These are phyloP conservation scores for Penicillium griseofulvum DNA, from an alignment of 2,329 filamentous ascomycete species.

Conservation along the genomic window DNA sequence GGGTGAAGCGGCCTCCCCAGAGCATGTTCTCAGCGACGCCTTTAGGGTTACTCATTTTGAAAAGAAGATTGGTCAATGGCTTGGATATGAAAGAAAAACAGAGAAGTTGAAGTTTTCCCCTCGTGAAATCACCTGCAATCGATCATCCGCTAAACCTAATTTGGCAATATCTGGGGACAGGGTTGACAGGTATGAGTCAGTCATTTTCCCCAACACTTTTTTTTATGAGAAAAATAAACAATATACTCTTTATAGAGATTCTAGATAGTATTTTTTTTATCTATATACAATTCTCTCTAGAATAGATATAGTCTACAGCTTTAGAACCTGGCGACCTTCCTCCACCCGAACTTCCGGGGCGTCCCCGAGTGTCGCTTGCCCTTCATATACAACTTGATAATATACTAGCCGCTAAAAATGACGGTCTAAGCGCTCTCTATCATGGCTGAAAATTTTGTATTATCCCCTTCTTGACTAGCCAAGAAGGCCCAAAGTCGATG, in stretches of 20 bases:
- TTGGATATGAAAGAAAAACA: slow-evolving; percentile 1
- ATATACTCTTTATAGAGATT: neutral
- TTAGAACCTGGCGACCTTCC: neutral
- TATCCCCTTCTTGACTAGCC: neutral
- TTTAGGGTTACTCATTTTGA: slow-evolving; percentile 38
- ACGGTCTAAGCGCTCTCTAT: neutral
- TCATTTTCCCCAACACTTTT: neutral
- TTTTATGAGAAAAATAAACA: neutral
- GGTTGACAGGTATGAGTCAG: slow-evolving; percentile 1
- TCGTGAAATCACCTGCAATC: slow-evolving; percentile 4
- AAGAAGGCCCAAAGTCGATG: neutral
- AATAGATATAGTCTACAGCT: neutral
- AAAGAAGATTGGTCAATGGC: slow-evolving; percentile 12
- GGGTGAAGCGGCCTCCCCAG: slow-evolving; percentile 62
- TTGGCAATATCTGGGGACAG: slow-evolving; percentile 13
- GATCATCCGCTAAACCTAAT: slow-evolving; percentile 14
- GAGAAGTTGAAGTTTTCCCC: slow-evolving; percentile 5
- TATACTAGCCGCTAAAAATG: neutral
- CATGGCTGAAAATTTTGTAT: accelerated
- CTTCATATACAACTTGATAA: neutral
- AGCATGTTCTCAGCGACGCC: slow-evolving; percentile 52
- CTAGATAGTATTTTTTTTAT: neutral
- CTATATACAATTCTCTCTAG: neutral
- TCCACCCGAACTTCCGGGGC: too few relatives aligned
- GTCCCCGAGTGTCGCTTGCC: too few relatives aligned